Percentiles rank a stretch among this genome's conserved stretches.
These are phyloP conservation scores for Macrolepiota dolichaula DNA, from an alignment of 768 basidiomycete genomes.

Conservation along the genomic window DNA sequence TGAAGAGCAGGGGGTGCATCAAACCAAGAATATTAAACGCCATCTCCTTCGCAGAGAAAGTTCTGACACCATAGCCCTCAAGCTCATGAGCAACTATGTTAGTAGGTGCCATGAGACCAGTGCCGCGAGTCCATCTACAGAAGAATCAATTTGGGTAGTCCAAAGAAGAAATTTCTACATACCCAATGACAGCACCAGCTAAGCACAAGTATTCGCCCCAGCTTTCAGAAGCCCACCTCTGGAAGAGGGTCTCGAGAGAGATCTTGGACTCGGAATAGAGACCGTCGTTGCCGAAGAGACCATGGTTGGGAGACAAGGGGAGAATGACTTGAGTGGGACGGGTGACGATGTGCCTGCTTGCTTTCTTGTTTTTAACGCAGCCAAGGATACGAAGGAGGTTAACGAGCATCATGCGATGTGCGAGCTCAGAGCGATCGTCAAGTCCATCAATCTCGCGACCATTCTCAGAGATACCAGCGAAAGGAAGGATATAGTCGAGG, in stretches of 20 bases:
- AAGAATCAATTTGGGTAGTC: constrained; percentile 12
- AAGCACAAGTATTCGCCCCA: constrained; percentile 99
- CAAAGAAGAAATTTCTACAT: constrained; percentile 23
- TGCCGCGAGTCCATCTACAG: constrained; percentile 92
- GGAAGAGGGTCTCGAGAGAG: constrained; percentile 95
- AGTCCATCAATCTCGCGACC: constrained; percentile 97
- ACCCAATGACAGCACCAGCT: constrained; percentile 98
- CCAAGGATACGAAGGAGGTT: constrained; percentile 95
- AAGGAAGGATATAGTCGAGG: constrained; percentile 97
- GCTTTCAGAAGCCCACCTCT: constrained; percentile 95
- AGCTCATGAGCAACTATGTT: constrained; percentile 94
- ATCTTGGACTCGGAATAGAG: constrained; percentile 99
- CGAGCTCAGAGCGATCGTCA: constrained; percentile 96
- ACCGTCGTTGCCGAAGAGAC: constrained; percentile 96
- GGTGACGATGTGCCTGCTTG: constrained; percentile 93
- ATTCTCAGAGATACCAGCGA: constrained; percentile 98
- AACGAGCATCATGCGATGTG: constrained; percentile 98
- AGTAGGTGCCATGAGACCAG: constrained; percentile 93
- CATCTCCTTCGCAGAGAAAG: constrained; percentile 99
- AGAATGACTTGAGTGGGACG: constrained; percentile 98
- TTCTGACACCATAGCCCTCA: constrained; percentile 90
- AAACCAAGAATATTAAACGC: constrained; percentile 99
- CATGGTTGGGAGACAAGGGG: constrained; percentile 97
- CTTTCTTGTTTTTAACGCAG: constrained; percentile 98
- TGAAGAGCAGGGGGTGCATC: constrained; percentile 99